These are phyloP conservation scores for Podospora pseudocomata DNA, from an alignment of 495 filamentous ascomycete genomes.

Conservation along the genomic window DNA sequence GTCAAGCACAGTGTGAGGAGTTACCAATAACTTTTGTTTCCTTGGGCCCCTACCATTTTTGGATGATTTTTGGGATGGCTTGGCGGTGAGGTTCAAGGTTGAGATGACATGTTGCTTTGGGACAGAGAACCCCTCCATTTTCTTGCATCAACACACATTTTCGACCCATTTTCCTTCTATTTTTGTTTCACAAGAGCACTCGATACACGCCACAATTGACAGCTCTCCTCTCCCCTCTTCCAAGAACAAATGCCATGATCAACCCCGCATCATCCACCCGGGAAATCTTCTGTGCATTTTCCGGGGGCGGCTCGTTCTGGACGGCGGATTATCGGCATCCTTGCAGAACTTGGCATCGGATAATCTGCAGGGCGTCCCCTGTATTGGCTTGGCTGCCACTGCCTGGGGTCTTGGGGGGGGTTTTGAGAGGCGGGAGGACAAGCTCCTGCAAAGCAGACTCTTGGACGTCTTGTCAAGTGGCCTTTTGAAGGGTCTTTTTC, in stretches of 20 bases:
- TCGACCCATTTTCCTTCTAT: background rate
- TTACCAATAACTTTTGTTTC: background rate
- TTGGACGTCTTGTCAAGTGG: conserved; percentile 1
- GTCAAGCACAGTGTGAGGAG: background rate
- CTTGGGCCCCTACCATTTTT: background rate
- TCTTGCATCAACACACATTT: no score
- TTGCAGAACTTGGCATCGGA: background rate
- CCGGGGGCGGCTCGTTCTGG: background rate
- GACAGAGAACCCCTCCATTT: background rate
- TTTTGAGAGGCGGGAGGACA: conserved; percentile 2
- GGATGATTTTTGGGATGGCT: background rate
- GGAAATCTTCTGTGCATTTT: background rate
- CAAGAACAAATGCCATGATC: background rate
- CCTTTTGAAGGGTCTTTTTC: background rate
- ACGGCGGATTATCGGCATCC: background rate
- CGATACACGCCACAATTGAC: background rate
- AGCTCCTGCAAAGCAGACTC: background rate
- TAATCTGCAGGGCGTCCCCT: background rate
- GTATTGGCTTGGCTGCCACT: conserved; percentile 3
- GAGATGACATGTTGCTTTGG: background rate
- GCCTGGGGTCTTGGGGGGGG: background rate
- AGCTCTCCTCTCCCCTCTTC: background rate
- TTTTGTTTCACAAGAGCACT: background rate
- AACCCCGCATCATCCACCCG: background rate
- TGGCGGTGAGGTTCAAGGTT: background rate